Evolutionary conservation across 2,329 filamentous ascomycete species (phyloP).

Genomic region (Aspergillus novofumigatus): DNA sequence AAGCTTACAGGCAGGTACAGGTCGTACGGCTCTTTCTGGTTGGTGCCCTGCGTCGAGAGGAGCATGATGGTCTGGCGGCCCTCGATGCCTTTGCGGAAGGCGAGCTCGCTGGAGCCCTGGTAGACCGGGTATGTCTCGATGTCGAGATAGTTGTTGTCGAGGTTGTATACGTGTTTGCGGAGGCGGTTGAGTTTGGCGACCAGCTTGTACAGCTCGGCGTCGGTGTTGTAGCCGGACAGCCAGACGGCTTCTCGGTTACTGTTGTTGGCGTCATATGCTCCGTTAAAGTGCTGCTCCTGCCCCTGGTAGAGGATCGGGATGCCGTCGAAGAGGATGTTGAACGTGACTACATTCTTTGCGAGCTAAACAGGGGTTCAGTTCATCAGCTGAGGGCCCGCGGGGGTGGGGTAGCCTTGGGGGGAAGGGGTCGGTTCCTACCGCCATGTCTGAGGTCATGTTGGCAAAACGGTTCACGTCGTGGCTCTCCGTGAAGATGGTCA

Average conservation of each 20-base stretch:
- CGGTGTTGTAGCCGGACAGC: constrained; percentile 47
- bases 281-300: constrained; percentile 58
- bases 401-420: neutral
- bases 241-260: constrained; percentile 52
- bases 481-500: constrained; percentile 56
- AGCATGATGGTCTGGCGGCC: constrained; percentile 39
- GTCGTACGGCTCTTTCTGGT: constrained; percentile 18
- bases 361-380: constrained; percentile 27
- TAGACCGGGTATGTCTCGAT: constrained; percentile 37
- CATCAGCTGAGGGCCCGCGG: neutral
- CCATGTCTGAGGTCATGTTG: constrained; percentile 48
- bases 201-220: constrained; percentile 36
- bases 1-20: constrained; percentile 24
- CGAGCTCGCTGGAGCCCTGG: constrained; percentile 38
- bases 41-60: constrained; percentile 37
- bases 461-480: constrained; percentile 57
- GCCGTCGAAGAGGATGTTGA: constrained; percentile 55
- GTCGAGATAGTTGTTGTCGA: constrained; percentile 33
- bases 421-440: neutral
- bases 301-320: constrained; percentile 64
- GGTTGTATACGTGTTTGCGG: constrained; percentile 36
- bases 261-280: constrained; percentile 44
- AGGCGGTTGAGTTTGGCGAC: constrained; percentile 37
- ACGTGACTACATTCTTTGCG: constrained; percentile 59
- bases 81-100: constrained; percentile 42